Evolutionary conservation across 1,284 basidiomycete species (phyloP).

Genomic region (Moesziomyces parantarcticus): DNA sequence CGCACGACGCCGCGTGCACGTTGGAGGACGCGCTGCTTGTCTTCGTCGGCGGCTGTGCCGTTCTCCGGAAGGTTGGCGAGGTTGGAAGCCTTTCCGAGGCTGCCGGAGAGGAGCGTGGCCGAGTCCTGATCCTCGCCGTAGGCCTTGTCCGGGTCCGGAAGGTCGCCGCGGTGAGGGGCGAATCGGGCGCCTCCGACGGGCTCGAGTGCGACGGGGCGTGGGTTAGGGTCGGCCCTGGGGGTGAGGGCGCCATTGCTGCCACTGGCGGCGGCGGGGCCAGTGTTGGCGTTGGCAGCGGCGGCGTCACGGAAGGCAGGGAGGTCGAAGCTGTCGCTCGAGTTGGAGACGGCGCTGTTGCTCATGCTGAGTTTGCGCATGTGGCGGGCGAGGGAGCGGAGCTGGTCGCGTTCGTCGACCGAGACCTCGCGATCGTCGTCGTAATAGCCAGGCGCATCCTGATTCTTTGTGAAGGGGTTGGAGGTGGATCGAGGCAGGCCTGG

Average conservation of each 20-base stretch:
- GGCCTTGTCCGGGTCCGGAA: slow-evolving; percentile 26
- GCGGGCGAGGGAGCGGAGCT: slow-evolving; percentile 39
- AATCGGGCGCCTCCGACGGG: slow-evolving; percentile 28
- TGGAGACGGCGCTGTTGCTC: slow-evolving; percentile 33
- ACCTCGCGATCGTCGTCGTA: slow-evolving; percentile 22
- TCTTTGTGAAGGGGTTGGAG: slow-evolving; percentile 51
- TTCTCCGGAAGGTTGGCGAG: slow-evolving; percentile 10
- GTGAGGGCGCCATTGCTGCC: slow-evolving; percentile 36
- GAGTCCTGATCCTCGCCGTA: slow-evolving; percentile 50
- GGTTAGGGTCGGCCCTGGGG: slow-evolving; percentile 26
- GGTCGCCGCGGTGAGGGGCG: slow-evolving; percentile 29
- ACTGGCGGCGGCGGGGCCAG: slow-evolving; percentile 9
- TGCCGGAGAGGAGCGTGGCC: slow-evolving; percentile 29
- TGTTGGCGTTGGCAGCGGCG: slow-evolving; percentile 12
- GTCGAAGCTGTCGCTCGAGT: slow-evolving; percentile 24
- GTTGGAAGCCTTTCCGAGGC: slow-evolving; percentile 20
- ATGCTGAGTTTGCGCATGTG: slow-evolving; percentile 53
- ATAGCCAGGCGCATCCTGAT: slow-evolving; percentile 45
- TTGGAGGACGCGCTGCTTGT: slow-evolving; percentile 39
- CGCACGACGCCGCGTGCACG: slow-evolving; percentile 54
- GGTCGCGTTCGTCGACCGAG: slow-evolving; percentile 25
- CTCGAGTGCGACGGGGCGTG: slow-evolving; percentile 13
- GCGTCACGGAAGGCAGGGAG: slow-evolving; percentile 11
- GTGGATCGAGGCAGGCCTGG: slow-evolving; percentile 12
- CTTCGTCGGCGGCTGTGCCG: slow-evolving; percentile 12